Conservation (phyloP, 768 basidiomycete genomes). For the Tulasnella sp. region DNA sequence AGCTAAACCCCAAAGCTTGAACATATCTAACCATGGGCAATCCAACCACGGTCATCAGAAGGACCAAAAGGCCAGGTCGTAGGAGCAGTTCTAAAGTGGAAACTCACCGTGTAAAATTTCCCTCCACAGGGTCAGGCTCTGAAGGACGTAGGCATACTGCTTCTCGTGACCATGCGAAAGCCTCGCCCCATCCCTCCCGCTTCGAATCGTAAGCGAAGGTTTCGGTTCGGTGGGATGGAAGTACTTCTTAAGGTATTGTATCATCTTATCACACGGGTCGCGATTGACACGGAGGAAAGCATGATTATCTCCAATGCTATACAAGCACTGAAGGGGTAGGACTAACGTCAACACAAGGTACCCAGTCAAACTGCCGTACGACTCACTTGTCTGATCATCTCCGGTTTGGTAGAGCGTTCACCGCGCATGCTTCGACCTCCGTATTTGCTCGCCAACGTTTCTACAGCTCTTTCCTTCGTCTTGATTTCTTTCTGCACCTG, state of each 20-base stretch:
- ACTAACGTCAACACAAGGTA: not conserved
- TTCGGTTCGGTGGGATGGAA: slow-evolving; percentile 64
- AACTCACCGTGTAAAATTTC: slow-evolving; percentile 68
- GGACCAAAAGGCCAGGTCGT: not conserved
- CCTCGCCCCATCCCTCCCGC: slow-evolving; percentile 67
- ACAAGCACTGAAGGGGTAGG: slow-evolving; percentile 52
- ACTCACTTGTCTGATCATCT: slow-evolving; percentile 8
- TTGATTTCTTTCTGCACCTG: slow-evolving; percentile 81
- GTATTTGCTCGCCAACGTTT: slow-evolving; percentile 55
- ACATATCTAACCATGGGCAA: slow-evolving; percentile 52
- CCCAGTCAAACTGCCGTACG: not conserved
- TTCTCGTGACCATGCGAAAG: slow-evolving; percentile 75
- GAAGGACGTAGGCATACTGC: slow-evolving; percentile 76
- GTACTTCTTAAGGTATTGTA: slow-evolving; percentile 56
- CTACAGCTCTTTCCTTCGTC: slow-evolving; percentile 74
- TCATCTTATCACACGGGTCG: slow-evolving; percentile 82
- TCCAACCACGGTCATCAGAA: not conserved
- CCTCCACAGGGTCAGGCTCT: slow-evolving; percentile 77
- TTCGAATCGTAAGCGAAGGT: slow-evolving; percentile 64
- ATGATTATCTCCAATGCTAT: slow-evolving; percentile 84
- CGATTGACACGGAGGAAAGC: slow-evolving; percentile 78
- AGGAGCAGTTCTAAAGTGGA: not conserved
- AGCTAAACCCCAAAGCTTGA: slow-evolving; percentile 70
- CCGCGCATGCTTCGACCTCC: slow-evolving; percentile 45
- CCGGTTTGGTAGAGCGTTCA: not conserved